These are phyloP conservation scores for Acanthamoeba sp. DNA, from an alignment of 208 protist species.

Conservation along the genomic window DNA sequence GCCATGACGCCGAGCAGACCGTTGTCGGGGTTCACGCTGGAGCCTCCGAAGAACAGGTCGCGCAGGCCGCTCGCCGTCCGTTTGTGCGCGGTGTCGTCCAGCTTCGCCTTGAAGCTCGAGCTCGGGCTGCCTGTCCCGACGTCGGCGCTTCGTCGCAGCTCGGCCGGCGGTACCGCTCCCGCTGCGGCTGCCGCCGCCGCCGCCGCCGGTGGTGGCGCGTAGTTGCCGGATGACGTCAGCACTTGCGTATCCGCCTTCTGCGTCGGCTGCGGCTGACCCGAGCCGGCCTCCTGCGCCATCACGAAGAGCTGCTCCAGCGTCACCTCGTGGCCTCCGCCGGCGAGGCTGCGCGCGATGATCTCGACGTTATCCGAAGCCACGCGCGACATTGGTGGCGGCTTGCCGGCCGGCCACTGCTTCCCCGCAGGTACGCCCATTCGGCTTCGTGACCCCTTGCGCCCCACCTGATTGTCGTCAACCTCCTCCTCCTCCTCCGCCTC, in stretches of 20 bases:
- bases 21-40: not conserved
- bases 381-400: not conserved
- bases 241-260: not conserved
- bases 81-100: not conserved
- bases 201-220: not conserved
- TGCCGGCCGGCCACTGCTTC: not conserved
- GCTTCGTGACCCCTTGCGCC: not conserved
- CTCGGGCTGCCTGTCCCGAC: not conserved
- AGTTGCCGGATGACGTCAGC: not conserved
- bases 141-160: not conserved
- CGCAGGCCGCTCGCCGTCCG: slow-evolving; percentile 46
- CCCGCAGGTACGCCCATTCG: not conserved
- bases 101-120: not conserved
- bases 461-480: too few species aligned
- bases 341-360: not conserved
- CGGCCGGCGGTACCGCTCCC: not conserved
- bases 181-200: too few species aligned
- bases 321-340: not conserved
- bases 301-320: slow-evolving; percentile 40
- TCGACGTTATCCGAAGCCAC: not conserved
- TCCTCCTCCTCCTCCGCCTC: not conserved
- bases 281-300: not conserved
- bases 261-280: not conserved
- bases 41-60: slow-evolving; percentile 22
- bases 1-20: not conserved